A percentile compares a stretch with the other conserved stretches of the same genome.
These are phyloP conservation scores for Irpex sp. DNA, from an alignment of 1,284 basidiomycete species.

Conservation along the genomic window DNA sequence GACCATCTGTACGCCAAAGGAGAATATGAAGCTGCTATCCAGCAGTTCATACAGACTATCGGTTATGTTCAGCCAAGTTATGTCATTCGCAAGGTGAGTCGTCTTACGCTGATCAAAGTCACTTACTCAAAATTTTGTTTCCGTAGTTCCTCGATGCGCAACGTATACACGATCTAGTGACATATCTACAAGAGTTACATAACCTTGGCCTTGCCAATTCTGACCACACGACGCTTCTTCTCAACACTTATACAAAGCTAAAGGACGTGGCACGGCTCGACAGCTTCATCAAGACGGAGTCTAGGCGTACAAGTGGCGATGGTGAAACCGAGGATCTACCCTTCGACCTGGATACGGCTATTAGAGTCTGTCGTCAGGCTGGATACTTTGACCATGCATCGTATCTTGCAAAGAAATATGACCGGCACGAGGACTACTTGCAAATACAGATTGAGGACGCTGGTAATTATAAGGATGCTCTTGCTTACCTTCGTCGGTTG, in stretches of 20 bases:
- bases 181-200: constrained; percentile 95
- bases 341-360: constrained; percentile 96
- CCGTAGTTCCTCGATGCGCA: constrained; percentile 93
- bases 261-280: constrained; percentile 89
- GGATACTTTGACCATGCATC: constrained; percentile 95
- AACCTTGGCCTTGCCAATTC: constrained; percentile 87
- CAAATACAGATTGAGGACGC: constrained; percentile 95
- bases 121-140: background rate
- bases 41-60: constrained; percentile 89
- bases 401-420: constrained; percentile 91
- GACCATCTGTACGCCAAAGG: constrained; percentile 90
- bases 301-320: constrained; percentile 33
- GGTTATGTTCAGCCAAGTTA: constrained; percentile 91
- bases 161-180: constrained; percentile 90
- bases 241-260: constrained; percentile 97
- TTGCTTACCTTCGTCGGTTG: constrained; percentile 77
- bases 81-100: constrained; percentile 86
- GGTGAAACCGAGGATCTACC: constrained; percentile 64
- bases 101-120: background rate
- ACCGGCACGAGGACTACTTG: constrained; percentile 89
- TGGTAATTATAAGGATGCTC: constrained; percentile 77
- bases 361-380: constrained; percentile 93
- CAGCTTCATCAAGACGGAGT: constrained; percentile 88
- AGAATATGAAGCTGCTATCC: constrained; percentile 92
- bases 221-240: constrained; percentile 93